Conservation (phyloP, 2,329 filamentous ascomycete genomes). For the Sporothrix schenckii region DNA sequence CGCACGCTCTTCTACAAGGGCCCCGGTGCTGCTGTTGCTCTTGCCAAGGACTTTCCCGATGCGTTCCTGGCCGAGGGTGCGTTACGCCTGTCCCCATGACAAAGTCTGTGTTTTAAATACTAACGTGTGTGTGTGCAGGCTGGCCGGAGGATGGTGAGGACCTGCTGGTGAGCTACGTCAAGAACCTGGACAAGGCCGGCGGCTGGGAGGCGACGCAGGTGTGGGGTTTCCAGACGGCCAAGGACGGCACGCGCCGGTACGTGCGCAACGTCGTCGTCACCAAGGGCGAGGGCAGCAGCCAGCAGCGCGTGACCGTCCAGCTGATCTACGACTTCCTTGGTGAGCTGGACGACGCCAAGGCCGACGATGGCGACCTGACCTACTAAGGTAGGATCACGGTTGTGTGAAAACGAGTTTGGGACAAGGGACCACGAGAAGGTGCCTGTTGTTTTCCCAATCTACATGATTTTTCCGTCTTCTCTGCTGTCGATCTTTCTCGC, state of each 20-base stretch:
- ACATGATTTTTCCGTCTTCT: neutral
- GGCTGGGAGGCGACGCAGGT: constrained; percentile 62
- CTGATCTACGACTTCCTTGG: constrained; percentile 60
- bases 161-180: constrained; percentile 66
- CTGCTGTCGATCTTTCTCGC: neutral
- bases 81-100: neutral
- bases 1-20: constrained; percentile 54
- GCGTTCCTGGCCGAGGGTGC: constrained; percentile 47
- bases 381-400: constrained; percentile 32
- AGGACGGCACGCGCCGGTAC: constrained; percentile 58
- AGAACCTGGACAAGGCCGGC: constrained; percentile 52
- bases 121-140: constrained; percentile 31
- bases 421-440: neutral
- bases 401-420: constrained; percentile 1
- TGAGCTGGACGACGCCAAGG: constrained; percentile 32
- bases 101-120: neutral
- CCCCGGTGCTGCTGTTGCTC: constrained; percentile 45
- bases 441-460: constrained; percentile 13
- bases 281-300: constrained; percentile 46
- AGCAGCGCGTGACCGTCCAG: constrained; percentile 53
- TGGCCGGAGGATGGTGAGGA: constrained; percentile 62
- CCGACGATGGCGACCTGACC: constrained; percentile 28
- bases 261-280: constrained; percentile 57
- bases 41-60: constrained; percentile 60
- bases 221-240: constrained; percentile 60